Base-by-base conservation (phyloP, 2,329 filamentous ascomycete genomes). In the Alternaria arborescens region DNA sequence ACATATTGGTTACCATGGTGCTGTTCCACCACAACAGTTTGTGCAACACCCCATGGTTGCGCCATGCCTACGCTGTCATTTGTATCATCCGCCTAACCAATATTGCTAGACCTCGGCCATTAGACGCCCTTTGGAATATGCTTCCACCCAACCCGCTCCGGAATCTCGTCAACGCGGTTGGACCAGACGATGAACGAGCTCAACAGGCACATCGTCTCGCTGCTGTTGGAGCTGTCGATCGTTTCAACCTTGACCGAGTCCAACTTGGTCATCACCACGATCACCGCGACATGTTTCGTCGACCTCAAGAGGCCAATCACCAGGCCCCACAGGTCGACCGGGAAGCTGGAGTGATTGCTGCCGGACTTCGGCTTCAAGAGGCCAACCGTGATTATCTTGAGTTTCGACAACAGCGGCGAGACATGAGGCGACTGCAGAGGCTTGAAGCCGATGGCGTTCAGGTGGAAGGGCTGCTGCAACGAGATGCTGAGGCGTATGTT, bases 11-110 rank as follows among this genome's bases (percentile, higher is more conserved):
- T 51, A 48, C 22, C 53, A 59, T 51, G 52, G 34, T 32, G 16
- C 50, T 50, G 43, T 22, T 32, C 42, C 42, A 43, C 56, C 36
- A 26, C 52, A 32, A 24, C 53, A 53, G 36, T 38, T 47, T 12
- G 43, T 46, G 26, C 56, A 44, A 32, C 34, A 11, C 47, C 42
- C 43, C 41, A 16, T 48, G 18, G 20, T 52, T 26, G 44, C 46
- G 24, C 54, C 43, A 43, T 64, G 61, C 36, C 60, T 20, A 42
- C 40, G 42, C n/a, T 65, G 54, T 53, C 28, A 50, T 34, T 18
- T 58, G 32, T 52, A 58, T 50, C 63, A 65, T 44, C 52, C 51
- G 26, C 43, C 58, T 66, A 47, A 66, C 43, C 61, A 50, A 8
- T 51, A 36, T 48, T 60, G 54, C 40, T 65, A 67, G 64, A 38